Evolutionary conservation across 1,284 basidiomycete species (phyloP), one percentile per base, ranked within the genome.

Genomic region (Apiotrichum domesticum): DNA sequence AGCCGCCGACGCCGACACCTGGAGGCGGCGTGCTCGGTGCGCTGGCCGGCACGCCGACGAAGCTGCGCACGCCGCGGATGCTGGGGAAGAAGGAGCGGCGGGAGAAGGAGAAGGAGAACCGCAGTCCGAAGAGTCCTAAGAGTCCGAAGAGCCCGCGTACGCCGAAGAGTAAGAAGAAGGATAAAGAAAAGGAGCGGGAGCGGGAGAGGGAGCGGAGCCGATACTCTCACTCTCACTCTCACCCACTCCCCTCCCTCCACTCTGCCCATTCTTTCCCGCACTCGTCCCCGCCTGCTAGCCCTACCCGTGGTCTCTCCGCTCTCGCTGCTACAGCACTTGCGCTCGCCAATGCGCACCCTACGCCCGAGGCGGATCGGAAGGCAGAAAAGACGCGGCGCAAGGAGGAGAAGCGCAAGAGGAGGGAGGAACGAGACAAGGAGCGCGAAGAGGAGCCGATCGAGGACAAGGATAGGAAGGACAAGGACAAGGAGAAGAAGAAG

Each of bases 321-420:
- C 37, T 49, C 2, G 47, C 47, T 7, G 34, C 34, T 34, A 49
- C 47, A 1, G 47, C 47, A 7, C 35, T 49, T 10, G 47, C 47
- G 9, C 47, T 49, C 35, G 47, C 47, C 2, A 39, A 39, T 21
- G 47, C 47, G 15, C 14, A 49, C 37, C 47, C 47, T 8, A 9
- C 7, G n/a, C 11, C 9, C 32, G 34, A 29, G 29, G 46, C 21
- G 29, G 35, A 48, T 40, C 41, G 13, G 13, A 29, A 13, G 33
- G 47, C 37, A 21, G 47, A 29, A 21, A 34, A 49, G 35, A n/a
- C 15, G 1, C 35, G 14, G 21, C 35, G 47, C 6, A 37, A n/a
- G 35, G 47, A 49, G 21, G 47, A 49, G 15, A 49, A 49, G 47
- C 47, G 47, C n/a, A 37, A 37, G 35, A n/a, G 47, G 15, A 33